phyloP scores from a whole-genome alignment of 345 rosid genomes.

The Eucalyptus coolabah region DNA sequence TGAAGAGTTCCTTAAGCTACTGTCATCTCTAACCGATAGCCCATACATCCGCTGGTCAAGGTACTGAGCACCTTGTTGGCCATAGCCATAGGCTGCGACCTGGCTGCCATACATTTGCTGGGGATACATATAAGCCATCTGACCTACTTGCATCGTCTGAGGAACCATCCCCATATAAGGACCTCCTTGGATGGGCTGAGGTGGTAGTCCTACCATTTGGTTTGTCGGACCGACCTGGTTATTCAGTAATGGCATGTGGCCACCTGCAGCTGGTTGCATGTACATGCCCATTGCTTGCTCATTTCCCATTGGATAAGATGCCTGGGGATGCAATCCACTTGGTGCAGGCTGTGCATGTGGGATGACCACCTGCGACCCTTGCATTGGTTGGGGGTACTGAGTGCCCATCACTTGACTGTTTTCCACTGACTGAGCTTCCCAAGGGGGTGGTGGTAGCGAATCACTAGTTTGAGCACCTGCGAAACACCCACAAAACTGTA shows the following conservation, averaged over 20 bases:
- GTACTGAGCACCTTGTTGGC: constrained; percentile 51
- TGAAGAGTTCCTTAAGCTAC: constrained; percentile 19
- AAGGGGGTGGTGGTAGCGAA: constrained; percentile 88
- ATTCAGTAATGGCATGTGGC: constrained; percentile 8
- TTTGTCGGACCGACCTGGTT: constrained; percentile 1
- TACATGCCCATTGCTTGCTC: constrained; percentile 57
- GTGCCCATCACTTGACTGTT: constrained; percentile 28
- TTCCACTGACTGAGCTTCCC: constrained; percentile 85
- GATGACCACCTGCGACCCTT: constrained; percentile 27
- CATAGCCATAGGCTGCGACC: constrained; percentile 65
- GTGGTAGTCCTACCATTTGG: constrained; percentile 28
- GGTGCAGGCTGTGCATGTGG: constrained; percentile 16
- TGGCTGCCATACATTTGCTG: constrained; percentile 65
- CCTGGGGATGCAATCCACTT: constrained; percentile 30
- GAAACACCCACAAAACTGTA: constrained; percentile 9
- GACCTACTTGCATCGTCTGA: constrained; percentile 32
- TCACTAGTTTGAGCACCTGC: constrained; percentile 48
- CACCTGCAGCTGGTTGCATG: constrained; percentile 33
- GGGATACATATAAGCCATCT: constrained; percentile 34
- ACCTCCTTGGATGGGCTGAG: constrained; percentile 45
- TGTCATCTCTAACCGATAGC: constrained; percentile 49
- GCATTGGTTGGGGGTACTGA: constrained; percentile 57
- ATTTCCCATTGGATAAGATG: constrained; percentile 25
- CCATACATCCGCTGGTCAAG: constrained; percentile 77
- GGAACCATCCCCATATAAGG: constrained; percentile 47